A percentile compares a stretch with the other conserved stretches of the same genome.
Conservation (phyloP, 2,329 filamentous ascomycete species). For the Domatiomyces globalis region DNA sequence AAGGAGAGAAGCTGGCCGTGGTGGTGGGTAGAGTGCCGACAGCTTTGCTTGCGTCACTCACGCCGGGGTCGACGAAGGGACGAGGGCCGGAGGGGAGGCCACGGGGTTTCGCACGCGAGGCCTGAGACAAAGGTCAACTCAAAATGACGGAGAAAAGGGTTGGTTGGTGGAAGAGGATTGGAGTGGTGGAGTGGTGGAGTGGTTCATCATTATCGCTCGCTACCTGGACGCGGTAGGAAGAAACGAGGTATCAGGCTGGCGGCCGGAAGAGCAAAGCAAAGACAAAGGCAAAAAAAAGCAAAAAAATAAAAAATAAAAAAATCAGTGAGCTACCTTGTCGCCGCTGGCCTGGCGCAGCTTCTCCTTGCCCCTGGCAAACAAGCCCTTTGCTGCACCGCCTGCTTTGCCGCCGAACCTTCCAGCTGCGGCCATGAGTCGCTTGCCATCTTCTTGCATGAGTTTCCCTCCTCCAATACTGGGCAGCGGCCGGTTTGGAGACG, state of each 20-base stretch:
- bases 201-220: background rate
- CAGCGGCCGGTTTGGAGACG: conserved; percentile 2
- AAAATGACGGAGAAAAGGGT: background rate
- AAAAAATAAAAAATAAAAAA: conserved; percentile 31
- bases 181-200: background rate
- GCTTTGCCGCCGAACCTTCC: conserved; percentile 55
- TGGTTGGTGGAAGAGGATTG: background rate
- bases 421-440: conserved; percentile 74
- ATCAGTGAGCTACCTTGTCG: conserved; percentile 78
- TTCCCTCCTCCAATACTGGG: conserved; percentile 20
- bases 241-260: background rate
- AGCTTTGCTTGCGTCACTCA: background rate
- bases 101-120: background rate
- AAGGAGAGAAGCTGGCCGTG: background rate
- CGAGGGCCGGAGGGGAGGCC: background rate
- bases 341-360: conserved; percentile 52
- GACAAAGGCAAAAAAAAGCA: conserved; percentile 6
- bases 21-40: no score
- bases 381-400: conserved; percentile 71
- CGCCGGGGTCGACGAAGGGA: background rate
- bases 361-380: conserved; percentile 81
- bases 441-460: conserved; percentile 68
- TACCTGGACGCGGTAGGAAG: background rate
- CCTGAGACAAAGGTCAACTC: background rate
- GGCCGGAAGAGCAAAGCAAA: conserved; percentile 3